phyloP scores from a whole-genome alignment of 441 rosid species.

The Euphorbia celastroides region DNA sequence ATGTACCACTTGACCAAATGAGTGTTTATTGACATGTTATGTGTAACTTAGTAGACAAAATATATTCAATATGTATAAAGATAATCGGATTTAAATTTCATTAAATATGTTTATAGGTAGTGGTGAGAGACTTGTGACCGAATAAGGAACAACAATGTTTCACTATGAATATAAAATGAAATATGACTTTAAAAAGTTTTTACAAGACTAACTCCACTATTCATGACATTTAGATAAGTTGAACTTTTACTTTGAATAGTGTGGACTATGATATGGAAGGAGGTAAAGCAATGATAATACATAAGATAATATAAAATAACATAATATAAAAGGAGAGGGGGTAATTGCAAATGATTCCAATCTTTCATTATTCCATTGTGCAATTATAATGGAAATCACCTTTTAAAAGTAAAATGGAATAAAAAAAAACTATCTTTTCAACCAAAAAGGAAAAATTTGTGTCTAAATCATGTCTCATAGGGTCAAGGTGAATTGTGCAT shows the following conservation, averaged over 20 bases:
- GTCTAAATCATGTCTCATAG: background rate
- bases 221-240: background rate
- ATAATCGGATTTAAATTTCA: too few species aligned
- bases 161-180: too few species aligned
- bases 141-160: too few species aligned
- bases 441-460: background rate
- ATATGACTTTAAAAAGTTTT: too few species aligned
- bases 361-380: background rate
- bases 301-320: background rate
- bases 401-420: background rate
- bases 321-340: background rate
- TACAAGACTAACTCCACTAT: too few species aligned
- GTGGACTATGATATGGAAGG: background rate
- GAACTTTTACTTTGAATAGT: background rate
- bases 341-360: background rate
- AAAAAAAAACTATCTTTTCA: background rate
- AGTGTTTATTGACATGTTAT: too few species aligned
- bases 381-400: background rate
- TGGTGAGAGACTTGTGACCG: too few species aligned
- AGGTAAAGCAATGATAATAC: background rate
- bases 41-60: too few species aligned
- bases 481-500: background rate
- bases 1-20: too few species aligned
- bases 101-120: too few species aligned
- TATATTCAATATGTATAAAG: too few species aligned